phyloP scores from a whole-genome alignment of 75 land plant species.

The Adiantum capillusveneris region DNA sequence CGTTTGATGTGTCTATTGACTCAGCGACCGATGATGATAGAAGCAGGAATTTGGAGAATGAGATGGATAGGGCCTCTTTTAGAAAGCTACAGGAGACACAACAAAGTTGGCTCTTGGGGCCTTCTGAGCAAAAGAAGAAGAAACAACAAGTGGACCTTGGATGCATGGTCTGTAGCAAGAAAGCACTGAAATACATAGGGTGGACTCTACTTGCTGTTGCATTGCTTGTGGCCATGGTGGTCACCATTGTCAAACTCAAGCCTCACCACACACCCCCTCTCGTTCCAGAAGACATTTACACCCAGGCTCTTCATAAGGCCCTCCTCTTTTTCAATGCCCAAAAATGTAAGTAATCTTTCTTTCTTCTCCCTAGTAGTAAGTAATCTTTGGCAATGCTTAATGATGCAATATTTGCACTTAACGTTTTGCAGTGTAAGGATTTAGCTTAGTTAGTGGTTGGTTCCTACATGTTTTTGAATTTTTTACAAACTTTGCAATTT shows the following conservation, averaged over 20 bases:
- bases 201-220: constrained; percentile 41
- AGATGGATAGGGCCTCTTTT: constrained; percentile 51
- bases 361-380: no score
- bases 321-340: constrained; percentile 98
- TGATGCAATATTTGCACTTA: no score
- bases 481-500: no score
- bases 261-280: constrained; percentile 54
- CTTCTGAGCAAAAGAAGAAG: constrained; percentile 69
- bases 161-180: constrained; percentile 73
- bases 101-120: constrained; percentile 96
- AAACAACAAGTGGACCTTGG: constrained; percentile 86
- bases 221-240: constrained; percentile 56
- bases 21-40: constrained; percentile 71
- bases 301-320: constrained; percentile 79
- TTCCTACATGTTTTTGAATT: no score
- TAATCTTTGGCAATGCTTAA: no score
- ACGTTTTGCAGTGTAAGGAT: no score
- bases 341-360: constrained; percentile 44
- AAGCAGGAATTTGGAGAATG: constrained; percentile 74
- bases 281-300: constrained; percentile 83
- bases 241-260: constrained; percentile 67
- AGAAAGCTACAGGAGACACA: constrained; percentile 89
- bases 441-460: no score
- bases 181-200: constrained; percentile 63
- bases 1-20: constrained; percentile 60